Evolutionary conservation across 2,329 filamentous ascomycete species (phyloP).

Genomic region (Ramularia endophylla): DNA sequence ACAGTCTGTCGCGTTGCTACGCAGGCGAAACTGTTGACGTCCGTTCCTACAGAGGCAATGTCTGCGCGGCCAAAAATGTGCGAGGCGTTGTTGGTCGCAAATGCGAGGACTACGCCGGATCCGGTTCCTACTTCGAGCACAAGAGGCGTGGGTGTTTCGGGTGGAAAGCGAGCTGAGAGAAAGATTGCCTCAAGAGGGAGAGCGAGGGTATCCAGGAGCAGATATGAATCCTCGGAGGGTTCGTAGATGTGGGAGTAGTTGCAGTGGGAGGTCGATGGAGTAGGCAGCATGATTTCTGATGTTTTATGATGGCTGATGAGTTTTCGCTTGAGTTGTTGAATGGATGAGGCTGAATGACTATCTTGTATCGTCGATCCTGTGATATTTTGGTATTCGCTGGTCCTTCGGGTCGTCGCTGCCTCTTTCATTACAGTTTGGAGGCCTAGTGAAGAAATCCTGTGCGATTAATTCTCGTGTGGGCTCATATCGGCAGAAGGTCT

Average conservation of each 20-base stretch:
- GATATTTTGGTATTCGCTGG: no score
- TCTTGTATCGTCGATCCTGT: no score
- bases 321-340: no score
- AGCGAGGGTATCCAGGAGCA: constrained; percentile 87
- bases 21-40: constrained; percentile 83
- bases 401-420: no score
- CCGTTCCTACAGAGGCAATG: constrained; percentile 68
- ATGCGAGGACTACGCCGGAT: constrained; percentile 89
- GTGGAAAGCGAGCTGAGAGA: constrained; percentile 57
- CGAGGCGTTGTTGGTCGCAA: constrained; percentile 68
- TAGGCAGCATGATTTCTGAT: constrained; percentile 67
- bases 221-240: constrained; percentile 90
- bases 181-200: constrained; percentile 62
- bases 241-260: constrained; percentile 86
- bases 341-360: no score
- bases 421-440: no score
- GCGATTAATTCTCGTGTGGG: no score
- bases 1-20: constrained; percentile 67
- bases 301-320: no score
- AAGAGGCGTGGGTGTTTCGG: constrained; percentile 38
- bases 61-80: constrained; percentile 66
- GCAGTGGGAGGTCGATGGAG: constrained; percentile 88
- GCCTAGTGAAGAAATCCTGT: no score
- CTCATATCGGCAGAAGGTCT: no score
- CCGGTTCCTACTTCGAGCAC: constrained; percentile 84